Evolutionary conservation across 192 early-diverging fungal species (phyloP), one percentile per base, ranked within the genome.

Genomic region (Backusella luteola): DNA sequence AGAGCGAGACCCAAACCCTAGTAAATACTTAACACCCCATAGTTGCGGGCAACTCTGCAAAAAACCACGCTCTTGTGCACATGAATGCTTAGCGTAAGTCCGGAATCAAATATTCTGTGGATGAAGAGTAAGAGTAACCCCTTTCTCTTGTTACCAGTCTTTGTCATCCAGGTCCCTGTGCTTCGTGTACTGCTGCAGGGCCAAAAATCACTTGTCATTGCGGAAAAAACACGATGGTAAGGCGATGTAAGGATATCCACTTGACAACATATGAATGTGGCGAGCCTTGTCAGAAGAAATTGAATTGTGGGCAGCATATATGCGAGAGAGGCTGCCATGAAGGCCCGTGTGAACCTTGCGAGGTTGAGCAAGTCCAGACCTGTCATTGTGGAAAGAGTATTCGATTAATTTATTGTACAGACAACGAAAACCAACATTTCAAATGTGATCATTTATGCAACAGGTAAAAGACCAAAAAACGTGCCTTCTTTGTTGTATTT

Each of bases 121-220:
- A 42, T 70, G 32, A 34, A 67, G 34, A 3, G 29, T 17, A n/a
- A 3, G 32, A 32, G 0, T 32, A 3, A 32, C 32, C 32, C 32
- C 3, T 32, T 32, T 32, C 3, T 32, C 32, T 32, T 32, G 32
- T 3, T 32, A 32, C 32, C 32, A 32, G 88, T 5, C 91, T 89
- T 35, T 97, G 97, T 77, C 97, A 97, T 86, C 96, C 97, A 11
- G 96, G 97, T 3, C 97, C 97, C 9, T 97, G 96, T 73, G 91
- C 94, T 52, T 94, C 95, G 4, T 99, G 97, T 81, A 89, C 93
- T 17, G 85, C 91, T 4, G 87, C 93, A 79, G 92, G 92, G 0
- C 92, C 94, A 3, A 80, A 88, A 35, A 88, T 90, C 68, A 81
- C 82, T 17, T 99, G 97, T 87, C 92, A 87, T 80, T 99, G 97